Evolutionary conservation across 2,329 filamentous ascomycete species (phyloP).

Genomic region (Colletotrichum sp.): DNA sequence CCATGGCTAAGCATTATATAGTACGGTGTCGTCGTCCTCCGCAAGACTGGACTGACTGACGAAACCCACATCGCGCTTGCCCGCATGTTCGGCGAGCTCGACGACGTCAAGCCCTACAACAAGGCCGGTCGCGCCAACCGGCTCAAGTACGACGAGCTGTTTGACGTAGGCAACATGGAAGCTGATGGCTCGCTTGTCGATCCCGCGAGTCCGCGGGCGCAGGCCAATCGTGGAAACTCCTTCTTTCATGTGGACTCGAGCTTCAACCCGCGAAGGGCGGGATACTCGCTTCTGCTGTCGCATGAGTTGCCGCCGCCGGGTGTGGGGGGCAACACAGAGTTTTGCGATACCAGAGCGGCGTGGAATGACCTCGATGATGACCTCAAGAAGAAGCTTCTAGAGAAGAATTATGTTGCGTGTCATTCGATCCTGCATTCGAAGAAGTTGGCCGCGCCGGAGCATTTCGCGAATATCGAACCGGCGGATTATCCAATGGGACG

Average conservation of each 20-base stretch:
- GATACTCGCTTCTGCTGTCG: constrained; percentile 56
- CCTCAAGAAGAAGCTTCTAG: constrained; percentile 35
- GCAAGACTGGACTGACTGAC: constrained; percentile 54
- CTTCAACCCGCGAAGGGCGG: constrained; percentile 59
- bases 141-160: constrained; percentile 55
- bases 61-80: constrained; percentile 56
- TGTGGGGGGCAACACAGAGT: constrained; percentile 55
- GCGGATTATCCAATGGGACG: constrained; percentile 26
- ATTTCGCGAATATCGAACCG: constrained; percentile 50
- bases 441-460: constrained; percentile 54
- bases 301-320: constrained; percentile 51
- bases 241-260: constrained; percentile 60
- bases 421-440: constrained; percentile 58
- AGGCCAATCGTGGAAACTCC: constrained; percentile 41
- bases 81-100: constrained; percentile 47
- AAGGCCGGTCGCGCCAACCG: constrained; percentile 50
- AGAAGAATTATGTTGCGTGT: constrained; percentile 48
- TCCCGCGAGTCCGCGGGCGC: not conserved
- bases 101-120: constrained; percentile 57
- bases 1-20: constrained; percentile 23
- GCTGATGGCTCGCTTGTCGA: constrained; percentile 49
- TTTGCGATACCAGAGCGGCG: constrained; percentile 56
- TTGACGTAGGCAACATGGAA: constrained; percentile 62
- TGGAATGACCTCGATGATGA: constrained; percentile 47
- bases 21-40: constrained; percentile 60